Conservation (phyloP, 768 basidiomycete genomes). For the Mycena epipterygia region DNA sequence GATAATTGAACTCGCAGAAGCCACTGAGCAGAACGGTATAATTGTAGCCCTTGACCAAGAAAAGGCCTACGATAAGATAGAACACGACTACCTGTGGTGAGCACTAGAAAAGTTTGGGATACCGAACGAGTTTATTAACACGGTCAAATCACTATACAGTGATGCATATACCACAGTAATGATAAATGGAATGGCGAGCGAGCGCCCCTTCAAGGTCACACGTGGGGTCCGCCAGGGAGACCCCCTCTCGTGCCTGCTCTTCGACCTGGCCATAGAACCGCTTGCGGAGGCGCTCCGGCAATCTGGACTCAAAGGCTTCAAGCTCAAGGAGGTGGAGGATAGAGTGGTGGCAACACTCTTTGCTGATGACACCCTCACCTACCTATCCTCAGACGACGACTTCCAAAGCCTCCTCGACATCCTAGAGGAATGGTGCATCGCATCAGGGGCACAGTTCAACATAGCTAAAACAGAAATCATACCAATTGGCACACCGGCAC, state of each 20-base stretch:
- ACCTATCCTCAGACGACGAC: constrained; percentile 20
- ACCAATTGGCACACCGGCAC: constrained; percentile 37
- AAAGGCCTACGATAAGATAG: too few relatives aligned
- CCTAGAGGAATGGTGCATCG: constrained; percentile 1
- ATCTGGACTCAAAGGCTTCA: constrained; percentile 35
- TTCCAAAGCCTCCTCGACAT: background rate
- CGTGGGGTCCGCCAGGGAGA: constrained; percentile 49
- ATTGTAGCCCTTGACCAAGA: too few relatives aligned
- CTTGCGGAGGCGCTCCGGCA: constrained; percentile 37
- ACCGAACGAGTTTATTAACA: too few relatives aligned
- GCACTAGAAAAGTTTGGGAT: too few relatives aligned
- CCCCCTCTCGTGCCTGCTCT: too few relatives aligned
- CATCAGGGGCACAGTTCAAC: too few relatives aligned
- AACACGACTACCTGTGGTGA: too few relatives aligned
- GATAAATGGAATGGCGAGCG: constrained; percentile 38
- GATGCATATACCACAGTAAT: constrained; percentile 37
- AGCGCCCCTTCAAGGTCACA: constrained; percentile 34
- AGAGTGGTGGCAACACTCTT: constrained; percentile 38
- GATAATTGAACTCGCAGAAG: constrained; percentile 30
- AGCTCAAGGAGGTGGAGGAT: constrained; percentile 18
- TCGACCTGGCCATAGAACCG: too few relatives aligned
- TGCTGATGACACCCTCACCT: constrained; percentile 39
- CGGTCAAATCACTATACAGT: too few relatives aligned
- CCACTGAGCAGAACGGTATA: constrained; percentile 25
- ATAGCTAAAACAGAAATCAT: constrained; percentile 39